Conservation (phyloP, 352 stramenopile species). For the Pythium volutum region DNA sequence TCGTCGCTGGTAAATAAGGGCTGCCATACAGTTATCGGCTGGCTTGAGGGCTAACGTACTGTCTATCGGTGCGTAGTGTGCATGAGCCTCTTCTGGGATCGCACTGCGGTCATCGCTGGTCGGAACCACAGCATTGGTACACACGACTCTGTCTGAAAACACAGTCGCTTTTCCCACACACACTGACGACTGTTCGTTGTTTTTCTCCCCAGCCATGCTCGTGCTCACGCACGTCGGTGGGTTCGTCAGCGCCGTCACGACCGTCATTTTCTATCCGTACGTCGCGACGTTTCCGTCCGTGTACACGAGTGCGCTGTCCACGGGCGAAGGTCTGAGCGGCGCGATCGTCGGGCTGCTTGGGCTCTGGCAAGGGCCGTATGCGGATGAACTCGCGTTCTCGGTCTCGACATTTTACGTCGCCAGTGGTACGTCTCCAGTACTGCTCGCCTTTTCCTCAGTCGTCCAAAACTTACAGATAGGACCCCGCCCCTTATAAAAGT, state of each 20-base stretch:
- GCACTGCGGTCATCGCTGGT: constrained; percentile 41
- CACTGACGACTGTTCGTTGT: background rate
- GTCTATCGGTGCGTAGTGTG: constrained; percentile 11
- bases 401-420: constrained; percentile 54
- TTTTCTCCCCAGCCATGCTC: constrained; percentile 41
- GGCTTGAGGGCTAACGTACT: background rate
- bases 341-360: constrained; percentile 54
- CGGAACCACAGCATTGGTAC: constrained; percentile 47
- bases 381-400: constrained; percentile 39
- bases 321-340: constrained; percentile 61
- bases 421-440: constrained; percentile 28
- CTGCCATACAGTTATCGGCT: background rate
- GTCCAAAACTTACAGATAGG: background rate
- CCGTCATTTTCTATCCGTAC: constrained; percentile 67
- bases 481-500: constrained; percentile 27
- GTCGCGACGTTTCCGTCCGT: constrained; percentile 57
- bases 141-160: background rate
- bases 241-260: constrained; percentile 64
- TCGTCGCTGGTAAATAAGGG: constrained; percentile 19
- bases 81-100: constrained; percentile 55
- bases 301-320: constrained; percentile 62
- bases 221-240: constrained; percentile 60
- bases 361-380: constrained; percentile 54
- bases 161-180: background rate
- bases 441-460: background rate